These are phyloP conservation scores for Kodamaea hsintzibuensis DNA, from an alignment of 805 yeast species.

Conservation along the genomic window DNA sequence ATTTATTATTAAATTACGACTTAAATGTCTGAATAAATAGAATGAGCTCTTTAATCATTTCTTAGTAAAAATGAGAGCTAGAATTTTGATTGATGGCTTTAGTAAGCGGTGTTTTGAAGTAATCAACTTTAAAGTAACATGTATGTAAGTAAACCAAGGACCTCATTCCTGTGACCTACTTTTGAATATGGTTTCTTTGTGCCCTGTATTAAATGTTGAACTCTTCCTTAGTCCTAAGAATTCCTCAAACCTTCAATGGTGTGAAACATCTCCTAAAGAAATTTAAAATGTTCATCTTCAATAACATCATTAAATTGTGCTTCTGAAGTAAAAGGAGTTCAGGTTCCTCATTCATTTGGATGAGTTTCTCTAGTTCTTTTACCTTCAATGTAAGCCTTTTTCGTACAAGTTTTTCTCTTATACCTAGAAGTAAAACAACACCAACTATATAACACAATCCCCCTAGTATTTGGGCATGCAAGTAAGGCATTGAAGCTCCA, in stretches of 20 bases:
- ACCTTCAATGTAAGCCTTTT: slow-evolving; percentile 28
- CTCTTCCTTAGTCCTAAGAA: too few species aligned
- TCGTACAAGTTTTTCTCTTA: slow-evolving; percentile 54
- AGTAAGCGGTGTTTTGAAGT: too few species aligned
- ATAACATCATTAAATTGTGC: neutral
- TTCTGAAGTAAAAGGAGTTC: neutral
- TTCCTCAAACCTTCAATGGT: neutral
- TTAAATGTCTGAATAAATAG: too few species aligned
- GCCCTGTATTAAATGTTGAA: too few species aligned
- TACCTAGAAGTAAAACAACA: slow-evolving; percentile 41
- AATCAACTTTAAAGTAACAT: too few species aligned
- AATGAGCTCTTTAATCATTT: too few species aligned
- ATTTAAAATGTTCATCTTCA: neutral
- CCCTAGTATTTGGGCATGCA: slow-evolving; percentile 60
- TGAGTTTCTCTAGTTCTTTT: neutral
- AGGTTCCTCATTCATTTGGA: neutral
- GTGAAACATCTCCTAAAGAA: neutral
- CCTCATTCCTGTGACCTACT: too few species aligned
- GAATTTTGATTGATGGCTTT: too few species aligned
- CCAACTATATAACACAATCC: slow-evolving; percentile 50
- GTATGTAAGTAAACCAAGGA: too few species aligned
- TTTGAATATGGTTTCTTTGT: too few species aligned
- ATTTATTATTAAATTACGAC: too few species aligned
- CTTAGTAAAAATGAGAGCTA: too few species aligned
- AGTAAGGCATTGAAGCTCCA: slow-evolving; percentile 42